Evolutionary conservation across 306 rosid species (phyloP).

Genomic region (Delonix regia): DNA sequence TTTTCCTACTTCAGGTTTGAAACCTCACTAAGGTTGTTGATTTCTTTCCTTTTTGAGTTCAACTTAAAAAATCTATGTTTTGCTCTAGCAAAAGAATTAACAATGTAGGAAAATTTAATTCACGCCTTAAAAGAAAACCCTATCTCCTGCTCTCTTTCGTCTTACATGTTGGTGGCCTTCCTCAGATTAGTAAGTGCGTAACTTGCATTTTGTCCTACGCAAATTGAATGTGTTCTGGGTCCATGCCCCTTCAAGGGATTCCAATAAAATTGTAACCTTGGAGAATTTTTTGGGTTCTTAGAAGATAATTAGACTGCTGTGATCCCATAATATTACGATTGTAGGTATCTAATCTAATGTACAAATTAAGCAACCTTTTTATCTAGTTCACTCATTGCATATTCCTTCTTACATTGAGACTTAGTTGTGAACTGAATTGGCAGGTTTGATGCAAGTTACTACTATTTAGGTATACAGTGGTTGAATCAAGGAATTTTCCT

Average conservation of each 20-base stretch:
- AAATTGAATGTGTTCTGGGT: not conserved
- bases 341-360: not conserved
- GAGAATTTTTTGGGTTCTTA: not conserved
- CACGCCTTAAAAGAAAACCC: not conserved
- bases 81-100: not conserved
- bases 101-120: not conserved
- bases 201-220: not conserved
- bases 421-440: too few species aligned
- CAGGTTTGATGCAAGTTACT: too few species aligned
- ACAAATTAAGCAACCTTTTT: not conserved
- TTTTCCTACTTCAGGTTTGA: not conserved
- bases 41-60: not conserved
- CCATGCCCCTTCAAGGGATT: too few species aligned
- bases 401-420: not conserved
- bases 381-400: not conserved
- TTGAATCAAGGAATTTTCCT: too few species aligned
- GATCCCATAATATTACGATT: not conserved
- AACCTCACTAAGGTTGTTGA: not conserved
- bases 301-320: not conserved
- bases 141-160: not conserved
- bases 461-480: too few species aligned
- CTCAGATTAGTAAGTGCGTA: too few species aligned
- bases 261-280: too few species aligned
- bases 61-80: not conserved
- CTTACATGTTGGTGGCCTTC: not conserved